Conservation (phyloP, 108 stramenopile species). For the Cyclotella baltica region DNA sequence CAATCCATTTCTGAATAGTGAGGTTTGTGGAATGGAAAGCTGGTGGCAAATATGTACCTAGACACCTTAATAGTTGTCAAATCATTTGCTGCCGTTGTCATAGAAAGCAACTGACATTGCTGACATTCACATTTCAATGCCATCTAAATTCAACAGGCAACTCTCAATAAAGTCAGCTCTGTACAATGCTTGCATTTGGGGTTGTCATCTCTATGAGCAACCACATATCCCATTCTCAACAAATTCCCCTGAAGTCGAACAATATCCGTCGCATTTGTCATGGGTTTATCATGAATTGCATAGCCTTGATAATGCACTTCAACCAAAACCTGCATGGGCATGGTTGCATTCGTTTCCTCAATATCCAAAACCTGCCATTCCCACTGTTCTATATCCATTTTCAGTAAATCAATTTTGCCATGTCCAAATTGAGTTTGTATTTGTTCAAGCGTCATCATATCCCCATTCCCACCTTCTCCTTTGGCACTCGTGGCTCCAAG, state of each 20-base stretch:
- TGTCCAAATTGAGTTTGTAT: slow-evolving; percentile 20
- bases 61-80: too few relatives aligned
- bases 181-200: slow-evolving; percentile 27
- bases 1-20: too few relatives aligned
- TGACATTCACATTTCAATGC: too few relatives aligned
- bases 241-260: slow-evolving; percentile 21
- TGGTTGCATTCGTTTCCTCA: background rate
- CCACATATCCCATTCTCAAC: slow-evolving; percentile 35
- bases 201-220: slow-evolving; percentile 35
- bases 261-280: background rate
- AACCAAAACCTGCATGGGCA: slow-evolving; percentile 39
- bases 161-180: slow-evolving; percentile 32
- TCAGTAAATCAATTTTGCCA: slow-evolving; percentile 34
- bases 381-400: slow-evolving; percentile 61
- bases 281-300: background rate
- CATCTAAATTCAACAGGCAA: slow-evolving; percentile 15
- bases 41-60: too few relatives aligned
- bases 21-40: too few relatives aligned
- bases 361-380: slow-evolving; percentile 37
- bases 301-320: slow-evolving; percentile 40
- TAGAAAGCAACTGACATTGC: too few relatives aligned
- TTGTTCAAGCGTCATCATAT: background rate
- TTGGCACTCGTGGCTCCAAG: slow-evolving; percentile 4
- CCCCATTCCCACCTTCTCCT: background rate
- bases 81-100: too few relatives aligned